Evolutionary conservation across 1,139 yeast species (phyloP).

Genomic region (Chernovozyma aurita): DNA sequence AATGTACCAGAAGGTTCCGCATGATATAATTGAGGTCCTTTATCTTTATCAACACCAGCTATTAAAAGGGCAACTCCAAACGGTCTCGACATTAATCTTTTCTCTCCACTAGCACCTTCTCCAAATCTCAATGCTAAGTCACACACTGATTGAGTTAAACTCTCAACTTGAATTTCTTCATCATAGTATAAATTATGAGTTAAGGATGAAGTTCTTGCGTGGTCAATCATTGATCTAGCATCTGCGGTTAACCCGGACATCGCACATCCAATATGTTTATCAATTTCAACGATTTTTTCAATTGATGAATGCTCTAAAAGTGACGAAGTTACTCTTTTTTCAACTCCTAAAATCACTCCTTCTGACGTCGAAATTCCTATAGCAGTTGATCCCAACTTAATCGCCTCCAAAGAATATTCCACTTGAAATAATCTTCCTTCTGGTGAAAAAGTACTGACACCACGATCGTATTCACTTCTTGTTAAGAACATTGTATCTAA

Average conservation of each 20-base stretch:
- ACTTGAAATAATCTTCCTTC: conserved; percentile 98
- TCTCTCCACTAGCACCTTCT: conserved; percentile 97
- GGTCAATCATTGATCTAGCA: conserved; percentile 98
- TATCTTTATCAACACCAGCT: conserved; percentile 89
- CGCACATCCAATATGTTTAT: conserved; percentile 93
- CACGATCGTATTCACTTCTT: conserved; percentile 98
- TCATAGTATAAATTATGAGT: conserved; percentile 89
- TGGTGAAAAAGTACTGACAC: conserved; percentile 97
- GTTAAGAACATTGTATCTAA: conserved; percentile 85
- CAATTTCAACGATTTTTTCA: conserved; percentile 95
- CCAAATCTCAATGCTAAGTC: conserved; percentile 96
- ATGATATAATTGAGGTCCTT: conserved; percentile 94
- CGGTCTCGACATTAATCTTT: conserved; percentile 96
- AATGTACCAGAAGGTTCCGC: conserved; percentile 99
- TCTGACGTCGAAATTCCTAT: conserved; percentile 96
- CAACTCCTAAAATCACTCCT: conserved; percentile 95
- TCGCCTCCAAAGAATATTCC: conserved; percentile 96
- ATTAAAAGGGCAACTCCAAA: conserved; percentile 96
- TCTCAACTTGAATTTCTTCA: conserved; percentile 89
- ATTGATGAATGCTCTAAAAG: conserved; percentile 88
- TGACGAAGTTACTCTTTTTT: conserved; percentile 92
- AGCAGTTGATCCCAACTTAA: conserved; percentile 94
- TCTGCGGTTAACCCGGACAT: conserved; percentile 99
- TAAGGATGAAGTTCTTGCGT: conserved; percentile 88
- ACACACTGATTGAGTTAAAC: conserved; percentile 93